Conservation (phyloP, 2,329 filamentous ascomycete genomes). For the Alternaria burnsii region DNA sequence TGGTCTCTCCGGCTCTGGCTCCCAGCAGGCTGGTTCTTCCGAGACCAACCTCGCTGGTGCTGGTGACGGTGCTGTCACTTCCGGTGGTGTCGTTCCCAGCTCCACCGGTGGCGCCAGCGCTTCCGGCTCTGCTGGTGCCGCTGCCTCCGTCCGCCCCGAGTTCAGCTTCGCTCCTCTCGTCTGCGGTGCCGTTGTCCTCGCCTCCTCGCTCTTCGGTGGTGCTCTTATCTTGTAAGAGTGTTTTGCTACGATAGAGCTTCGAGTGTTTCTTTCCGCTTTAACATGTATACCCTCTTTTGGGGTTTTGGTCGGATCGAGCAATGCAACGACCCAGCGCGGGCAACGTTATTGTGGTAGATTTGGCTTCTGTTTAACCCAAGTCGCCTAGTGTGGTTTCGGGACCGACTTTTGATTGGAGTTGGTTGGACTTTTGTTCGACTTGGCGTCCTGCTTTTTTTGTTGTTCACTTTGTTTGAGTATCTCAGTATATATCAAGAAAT, state of each 20-base stretch:
- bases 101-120: slow-evolving; percentile 28
- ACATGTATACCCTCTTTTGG: neutral
- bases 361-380: neutral
- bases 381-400: neutral
- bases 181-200: slow-evolving; percentile 60
- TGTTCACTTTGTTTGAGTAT: neutral
- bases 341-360: slow-evolving; percentile 27
- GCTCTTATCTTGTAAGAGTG: slow-evolving; percentile 50
- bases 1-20: slow-evolving; percentile 65
- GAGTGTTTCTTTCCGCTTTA: neutral
- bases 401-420: neutral
- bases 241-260: neutral
- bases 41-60: slow-evolving; percentile 56
- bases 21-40: slow-evolving; percentile 63
- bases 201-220: slow-evolving; percentile 64
- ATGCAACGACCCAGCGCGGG: slow-evolving; percentile 42
- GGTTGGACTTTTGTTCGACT: neutral
- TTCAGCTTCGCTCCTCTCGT: slow-evolving; percentile 61
- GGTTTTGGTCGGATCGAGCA: slow-evolving; percentile 19
- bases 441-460: neutral
- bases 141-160: slow-evolving; percentile 55
- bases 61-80: slow-evolving; percentile 59
- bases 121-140: slow-evolving; percentile 51
- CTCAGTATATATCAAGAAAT: slow-evolving; percentile 5
- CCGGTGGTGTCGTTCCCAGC: slow-evolving; percentile 36